Conservation (phyloP, 805 yeast species). For the Vanderwaltozyma tropicalis region DNA sequence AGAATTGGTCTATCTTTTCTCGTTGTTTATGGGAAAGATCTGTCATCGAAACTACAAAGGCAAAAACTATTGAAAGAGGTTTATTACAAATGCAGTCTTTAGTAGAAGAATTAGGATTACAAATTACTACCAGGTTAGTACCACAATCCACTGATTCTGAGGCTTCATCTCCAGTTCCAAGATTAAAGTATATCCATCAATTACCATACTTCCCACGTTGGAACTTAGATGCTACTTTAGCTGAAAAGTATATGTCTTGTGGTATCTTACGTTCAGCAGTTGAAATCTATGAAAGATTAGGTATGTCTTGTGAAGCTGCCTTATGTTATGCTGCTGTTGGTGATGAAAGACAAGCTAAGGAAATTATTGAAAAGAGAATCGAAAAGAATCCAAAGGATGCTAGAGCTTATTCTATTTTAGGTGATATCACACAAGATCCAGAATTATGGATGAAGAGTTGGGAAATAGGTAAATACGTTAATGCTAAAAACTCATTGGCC, state of each 20-base stretch:
- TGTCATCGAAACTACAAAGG: conserved; percentile 62
- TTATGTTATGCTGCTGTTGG: conserved; percentile 84
- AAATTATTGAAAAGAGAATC: conserved; percentile 45
- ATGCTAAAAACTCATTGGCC: conserved; percentile 78
- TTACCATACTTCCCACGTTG: conserved; percentile 75
- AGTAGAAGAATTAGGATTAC: conserved; percentile 76
- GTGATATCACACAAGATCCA: conserved; percentile 76
- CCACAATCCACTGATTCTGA: conserved; percentile 32
- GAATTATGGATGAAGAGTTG: conserved; percentile 74
- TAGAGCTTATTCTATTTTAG: conserved; percentile 71
- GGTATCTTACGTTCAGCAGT: conserved; percentile 82
- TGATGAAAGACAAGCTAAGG: conserved; percentile 54
- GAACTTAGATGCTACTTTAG: conserved; percentile 71
- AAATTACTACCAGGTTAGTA: conserved; percentile 45
- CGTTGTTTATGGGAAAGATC: conserved; percentile 88
- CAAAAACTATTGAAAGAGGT: conserved; percentile 89
- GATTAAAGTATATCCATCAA: conserved; percentile 62
- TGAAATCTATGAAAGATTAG: conserved; percentile 74
- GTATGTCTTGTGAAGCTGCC: conserved; percentile 73
- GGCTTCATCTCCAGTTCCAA: conserved; percentile 32
- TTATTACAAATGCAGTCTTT: conserved; percentile 84
- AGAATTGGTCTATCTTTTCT: conserved; percentile 64
- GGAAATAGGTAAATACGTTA: conserved; percentile 71
- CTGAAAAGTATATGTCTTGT: conserved; percentile 75
- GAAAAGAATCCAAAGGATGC: conserved; percentile 60